These are phyloP conservation scores for Cladosporium halotolerans DNA, from an alignment of 2,329 filamentous ascomycete species.

Conservation along the genomic window DNA sequence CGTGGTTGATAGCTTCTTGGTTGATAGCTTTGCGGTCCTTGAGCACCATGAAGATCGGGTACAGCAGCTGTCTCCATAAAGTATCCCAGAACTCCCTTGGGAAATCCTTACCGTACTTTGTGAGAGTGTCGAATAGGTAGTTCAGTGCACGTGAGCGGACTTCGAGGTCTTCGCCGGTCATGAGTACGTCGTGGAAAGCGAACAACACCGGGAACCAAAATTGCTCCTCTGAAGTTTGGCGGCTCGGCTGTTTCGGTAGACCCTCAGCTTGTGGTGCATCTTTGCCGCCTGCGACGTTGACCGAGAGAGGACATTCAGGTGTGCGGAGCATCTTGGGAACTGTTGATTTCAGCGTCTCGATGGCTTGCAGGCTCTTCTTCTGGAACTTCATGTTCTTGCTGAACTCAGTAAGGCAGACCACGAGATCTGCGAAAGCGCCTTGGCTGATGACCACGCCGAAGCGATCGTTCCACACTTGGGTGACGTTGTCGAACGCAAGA, in stretches of 20 bases:
- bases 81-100: slow-evolving; percentile 97
- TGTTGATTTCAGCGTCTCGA: slow-evolving; percentile 88
- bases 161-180: slow-evolving; percentile 98
- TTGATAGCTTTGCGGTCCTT: slow-evolving; percentile 87
- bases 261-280: slow-evolving; percentile 44
- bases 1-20: slow-evolving; percentile 89
- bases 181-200: slow-evolving; percentile 96
- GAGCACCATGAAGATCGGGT: slow-evolving; percentile 96
- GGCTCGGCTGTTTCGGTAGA: slow-evolving; percentile 58
- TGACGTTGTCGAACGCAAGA: slow-evolving; percentile 93
- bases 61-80: slow-evolving; percentile 91
- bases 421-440: slow-evolving; percentile 90
- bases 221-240: slow-evolving; percentile 89
- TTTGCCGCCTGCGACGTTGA: slow-evolving; percentile 45
- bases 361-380: slow-evolving; percentile 93
- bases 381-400: slow-evolving; percentile 98
- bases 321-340: slow-evolving; percentile 93
- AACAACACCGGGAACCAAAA: slow-evolving; percentile 99
- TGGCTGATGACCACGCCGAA: slow-evolving; percentile 96
- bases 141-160: slow-evolving; percentile 83
- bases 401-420: slow-evolving; percentile 95
- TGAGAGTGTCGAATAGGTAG: slow-evolving; percentile 92
- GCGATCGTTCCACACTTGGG: slow-evolving; percentile 87
- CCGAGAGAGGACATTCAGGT: slow-evolving; percentile 85
- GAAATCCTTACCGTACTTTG: slow-evolving; percentile 85